Evolutionary conservation across 805 yeast genomes (phyloP), one percentile per base, ranked within the genome.

Genomic region (Nakazawaea holstii): DNA sequence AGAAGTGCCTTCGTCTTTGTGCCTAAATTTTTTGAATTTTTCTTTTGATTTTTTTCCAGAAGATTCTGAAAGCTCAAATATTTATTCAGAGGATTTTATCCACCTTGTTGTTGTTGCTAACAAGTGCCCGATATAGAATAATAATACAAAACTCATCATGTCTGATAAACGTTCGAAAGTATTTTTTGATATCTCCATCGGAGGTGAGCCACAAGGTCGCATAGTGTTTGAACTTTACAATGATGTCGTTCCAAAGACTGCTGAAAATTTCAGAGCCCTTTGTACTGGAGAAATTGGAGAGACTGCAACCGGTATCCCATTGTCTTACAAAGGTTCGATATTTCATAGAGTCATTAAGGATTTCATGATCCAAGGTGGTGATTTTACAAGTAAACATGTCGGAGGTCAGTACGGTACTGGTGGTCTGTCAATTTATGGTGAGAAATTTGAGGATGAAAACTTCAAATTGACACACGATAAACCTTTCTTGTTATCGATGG

Each of bases 331-430:
- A 64, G 88, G 88, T 17, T 84, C 95, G n/a, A 66, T 74, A n/a
- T 92, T 92, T 74, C 99, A 92, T 68, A 78, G 99, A 52, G 87
- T 94, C 33, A 94, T 92, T 65, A 81, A 83, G 62, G 79, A 79
- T 49, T 90, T 90, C 60, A 90, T 90, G 97, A 77, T 87, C 57
- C 97, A 90, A 70, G 96, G 96, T 64, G 97, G 97, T 56, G 97
- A 90, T 62, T 90, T 89, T 67, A 83, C 88, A n/a, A 67, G 64
- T 43, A 41, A 41, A 17, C 43, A 48, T 24, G 61, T 64, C 35
- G 77, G 75, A 46, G 69, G 81, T 55, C 45, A 35, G 14, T 46
- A 40, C 20, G 90, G 90, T 35, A 82, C 90, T 10, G 94, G 94
- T 38, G 94, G 94, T 46, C 88, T 82, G 61, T 81, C 88, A 33